These are phyloP conservation scores for Gossypium sturtianum DNA, from an alignment of 345 rosid genomes.

Conservation along the genomic window DNA sequence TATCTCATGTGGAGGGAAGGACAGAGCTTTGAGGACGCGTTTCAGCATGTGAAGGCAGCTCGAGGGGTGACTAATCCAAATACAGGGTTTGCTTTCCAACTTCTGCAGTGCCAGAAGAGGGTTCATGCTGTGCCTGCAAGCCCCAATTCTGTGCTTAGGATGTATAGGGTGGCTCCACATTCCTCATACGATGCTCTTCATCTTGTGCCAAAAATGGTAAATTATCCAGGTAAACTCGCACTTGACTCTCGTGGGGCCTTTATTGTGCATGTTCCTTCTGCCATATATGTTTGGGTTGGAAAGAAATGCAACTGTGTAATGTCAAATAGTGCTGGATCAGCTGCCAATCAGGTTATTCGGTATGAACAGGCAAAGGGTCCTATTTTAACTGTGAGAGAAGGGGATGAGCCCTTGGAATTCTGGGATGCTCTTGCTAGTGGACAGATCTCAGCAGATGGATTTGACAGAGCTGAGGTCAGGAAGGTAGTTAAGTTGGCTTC, in stretches of 20 bases:
- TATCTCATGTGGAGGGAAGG: constrained; percentile 79
- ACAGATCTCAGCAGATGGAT: constrained; percentile 27
- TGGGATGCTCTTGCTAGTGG: constrained; percentile 52
- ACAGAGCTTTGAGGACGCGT: constrained; percentile 71
- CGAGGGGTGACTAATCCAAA: constrained; percentile 71
- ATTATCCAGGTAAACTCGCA: constrained; percentile 31
- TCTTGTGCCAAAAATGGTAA: constrained; percentile 63
- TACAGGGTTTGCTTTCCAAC: constrained; percentile 75
- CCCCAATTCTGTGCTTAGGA: constrained; percentile 47
- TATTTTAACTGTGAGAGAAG: constrained; percentile 36
- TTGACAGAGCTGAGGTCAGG: constrained; percentile 18
- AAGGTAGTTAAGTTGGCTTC: constrained; percentile 19
- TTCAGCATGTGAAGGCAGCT: constrained; percentile 63
- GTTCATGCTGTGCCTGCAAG: constrained; percentile 64
- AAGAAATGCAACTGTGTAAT: constrained; percentile 37
- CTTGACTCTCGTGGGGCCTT: constrained; percentile 73
- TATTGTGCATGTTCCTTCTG: constrained; percentile 50
- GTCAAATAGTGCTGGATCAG: constrained; percentile 46
- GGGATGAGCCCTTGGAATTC: constrained; percentile 51
- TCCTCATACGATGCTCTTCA: constrained; percentile 71
- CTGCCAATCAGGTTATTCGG: constrained; percentile 60
- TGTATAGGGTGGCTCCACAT: constrained; percentile 72
- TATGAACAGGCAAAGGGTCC: constrained; percentile 63
- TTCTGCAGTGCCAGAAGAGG: constrained; percentile 70
- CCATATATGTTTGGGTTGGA: constrained; percentile 59